These are phyloP conservation scores for Chamaecyparis obtusa DNA, from an alignment of 75 land plant genomes.

Conservation along the genomic window DNA sequence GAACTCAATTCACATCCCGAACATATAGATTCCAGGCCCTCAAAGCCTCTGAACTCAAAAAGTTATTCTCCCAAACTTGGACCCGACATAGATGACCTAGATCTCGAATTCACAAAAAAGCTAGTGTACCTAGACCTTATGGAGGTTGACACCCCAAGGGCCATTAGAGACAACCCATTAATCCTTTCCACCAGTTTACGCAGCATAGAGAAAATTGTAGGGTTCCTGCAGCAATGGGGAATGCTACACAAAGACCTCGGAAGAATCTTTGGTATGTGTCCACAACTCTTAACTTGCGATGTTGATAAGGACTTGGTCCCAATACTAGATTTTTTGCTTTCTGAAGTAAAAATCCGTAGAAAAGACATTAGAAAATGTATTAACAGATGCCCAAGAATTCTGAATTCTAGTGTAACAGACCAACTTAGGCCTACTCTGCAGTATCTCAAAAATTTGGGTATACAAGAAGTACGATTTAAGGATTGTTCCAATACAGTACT, in stretches of 20 bases:
- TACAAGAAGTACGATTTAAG: neutral
- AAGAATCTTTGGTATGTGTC: constrained; percentile 62
- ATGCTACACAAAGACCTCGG: constrained; percentile 52
- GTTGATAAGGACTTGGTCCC: constrained; percentile 44
- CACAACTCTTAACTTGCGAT: constrained; percentile 49
- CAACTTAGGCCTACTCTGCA: constrained; percentile 72
- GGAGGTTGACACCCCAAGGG: constrained; percentile 58
- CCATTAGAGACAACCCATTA: constrained; percentile 48
- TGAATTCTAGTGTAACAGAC: constrained; percentile 49
- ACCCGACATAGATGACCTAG: neutral
- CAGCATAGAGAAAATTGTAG: constrained; percentile 47
- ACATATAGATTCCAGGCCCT: neutral
- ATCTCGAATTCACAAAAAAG: neutral
- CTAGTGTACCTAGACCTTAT: constrained; percentile 41
- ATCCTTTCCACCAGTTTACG: constrained; percentile 42
- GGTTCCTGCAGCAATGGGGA: constrained; percentile 60
- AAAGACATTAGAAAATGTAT: constrained; percentile 40
- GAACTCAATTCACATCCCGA: neutral
- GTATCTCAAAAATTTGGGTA: constrained; percentile 66
- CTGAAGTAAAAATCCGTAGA: constrained; percentile 44
- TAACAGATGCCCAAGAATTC: constrained; percentile 71
- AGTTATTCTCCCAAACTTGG: neutral
- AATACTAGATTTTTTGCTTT: constrained; percentile 56
- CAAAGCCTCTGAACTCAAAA: neutral
- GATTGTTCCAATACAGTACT: constrained; percentile 56